Conservation (phyloP, 2,329 filamentous ascomycete species). For the Penicillium fuscoglaucum region DNA sequence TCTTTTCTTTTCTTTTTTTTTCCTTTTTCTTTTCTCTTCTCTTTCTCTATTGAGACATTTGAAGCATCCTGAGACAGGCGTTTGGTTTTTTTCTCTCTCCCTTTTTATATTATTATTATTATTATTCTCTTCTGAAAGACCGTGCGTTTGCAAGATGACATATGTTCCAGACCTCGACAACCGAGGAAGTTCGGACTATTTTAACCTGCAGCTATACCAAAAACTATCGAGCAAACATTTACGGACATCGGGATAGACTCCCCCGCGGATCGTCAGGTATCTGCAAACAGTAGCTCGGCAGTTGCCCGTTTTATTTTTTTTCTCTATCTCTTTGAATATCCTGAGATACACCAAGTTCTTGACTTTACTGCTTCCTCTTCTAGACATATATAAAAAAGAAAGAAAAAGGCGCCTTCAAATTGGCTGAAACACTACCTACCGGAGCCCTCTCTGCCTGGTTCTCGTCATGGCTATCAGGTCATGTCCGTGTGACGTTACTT, state of each 20-base stretch:
- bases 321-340: not conserved
- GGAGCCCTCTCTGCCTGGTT: conserved; percentile 18
- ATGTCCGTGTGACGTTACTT: conserved; percentile 39
- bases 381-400: not conserved
- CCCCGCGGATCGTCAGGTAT: conserved; percentile 23
- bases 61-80: conserved; percentile 9
- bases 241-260: conserved; percentile 17
- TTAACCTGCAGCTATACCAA: conserved; percentile 18
- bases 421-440: conserved; percentile 24
- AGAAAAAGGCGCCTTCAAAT: conserved; percentile 14
- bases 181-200: conserved; percentile 24
- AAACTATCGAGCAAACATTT: conserved; percentile 34
- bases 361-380: not conserved
- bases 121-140: not conserved
- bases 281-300: conserved; percentile 36
- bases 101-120: not conserved
- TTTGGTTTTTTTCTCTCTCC: conserved; percentile 6
- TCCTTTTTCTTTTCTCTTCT: not conserved
- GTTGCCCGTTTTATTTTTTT: conserved; percentile 27
- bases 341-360: not conserved
- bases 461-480: conserved; percentile 32
- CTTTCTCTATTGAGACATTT: conserved; percentile 13
- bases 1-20: conserved; percentile 5
- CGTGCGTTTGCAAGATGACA: conserved; percentile 17
- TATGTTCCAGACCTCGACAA: conserved; percentile 12